Evolutionary conservation across 2,329 filamentous ascomycete species (phyloP), one percentile per base, ranked within the genome.

Genomic region (Ophiocordyceps sinensis): DNA sequence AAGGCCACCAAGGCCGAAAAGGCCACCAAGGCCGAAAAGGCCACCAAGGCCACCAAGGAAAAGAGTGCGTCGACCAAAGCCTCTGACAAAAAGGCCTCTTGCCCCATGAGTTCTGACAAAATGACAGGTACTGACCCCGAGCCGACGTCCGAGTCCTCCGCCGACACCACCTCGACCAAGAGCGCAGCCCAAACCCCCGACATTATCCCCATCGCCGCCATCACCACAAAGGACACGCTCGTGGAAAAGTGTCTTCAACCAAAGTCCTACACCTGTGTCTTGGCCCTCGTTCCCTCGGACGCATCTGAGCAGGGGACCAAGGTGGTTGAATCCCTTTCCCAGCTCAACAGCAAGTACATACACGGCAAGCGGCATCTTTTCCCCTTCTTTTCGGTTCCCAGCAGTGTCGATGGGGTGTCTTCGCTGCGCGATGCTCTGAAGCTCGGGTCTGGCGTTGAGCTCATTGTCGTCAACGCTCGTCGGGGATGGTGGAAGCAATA

Each of bases 401-500:
- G 66, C 35, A 65, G 70, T 31, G 47, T 60, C 28, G 57, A 57
- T 3, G 53, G 53, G 3, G 44, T 53, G 1, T 49, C 52, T 1
- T 82, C 82, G 48, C 45, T 66, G 2, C 52, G 52, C 21, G 50
- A 55, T 31, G 49, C 52, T 4, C 73, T 95, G 15, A 72, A 67
- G 1, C 67, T 95, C 19, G 59, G 62, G 1, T 65, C 66, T 1
- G 65, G 75, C 7, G 65, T 86, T 14, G 79, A 88, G 54, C 63
- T 96, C 36, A 68, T 96, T 41, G 87, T 87, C 14, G 60, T 94
- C 44, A 95, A 95, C 59, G 82, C 76, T 28, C 86, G 88, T 53
- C 78, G 87, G 41, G 73, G 75, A 35, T 98, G 91, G 91, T 93
- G 80, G 75, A 81, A 82, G 52, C 75, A 73, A 43, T 91, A 85